Evolutionary conservation across 2,329 filamentous ascomycete species (phyloP), one percentile per base, ranked within the genome.

Genomic region (Aspergillus persii): DNA sequence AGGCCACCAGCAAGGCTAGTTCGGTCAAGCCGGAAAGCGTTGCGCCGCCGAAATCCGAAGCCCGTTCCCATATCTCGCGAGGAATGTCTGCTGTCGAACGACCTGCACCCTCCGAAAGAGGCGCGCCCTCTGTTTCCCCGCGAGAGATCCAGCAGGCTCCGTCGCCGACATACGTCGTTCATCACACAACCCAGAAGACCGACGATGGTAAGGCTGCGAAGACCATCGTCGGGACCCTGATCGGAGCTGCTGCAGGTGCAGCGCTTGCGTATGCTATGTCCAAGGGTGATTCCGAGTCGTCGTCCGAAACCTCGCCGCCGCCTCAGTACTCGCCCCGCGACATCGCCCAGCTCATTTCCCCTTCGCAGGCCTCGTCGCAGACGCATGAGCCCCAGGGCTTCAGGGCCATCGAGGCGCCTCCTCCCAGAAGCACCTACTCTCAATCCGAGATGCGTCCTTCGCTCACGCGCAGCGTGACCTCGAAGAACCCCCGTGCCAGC

Each of bases 221-320:
- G 65, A 84, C 86, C 23, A 81, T 93, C 47, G 82, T 95, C 50
- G 90, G 91, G 7, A 89, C 90, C 7, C 80, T 96, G 9, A 81
- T 96, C 52, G 91, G 91, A 48, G 90, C 89, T 33, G 91, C 90
- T 15, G 90, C 90, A 18, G 90, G 89, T 44, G 90, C 88, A 39
- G 89, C 89, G 8, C 80, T 90, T 46, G 89, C 90, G 8, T 96
- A 95, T 75, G 87, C 86, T 26, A 87, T 92, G 79, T 26, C 86
- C 63, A 86, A 84, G 64, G 81, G 82, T 60, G 87, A 89, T 44
- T 67, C 69, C 1, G 64, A 72, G 23, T 59, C 68, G 12, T 66
- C 63, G 12, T 66, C 63, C 8, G 66, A 71, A 5, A 56, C 56
- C 31, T 68, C 54, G 36, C 64, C 66, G 18, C 68, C 68, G 31